Evolutionary conservation across 2,329 filamentous ascomycete species (phyloP).

Genomic region (Sphaerulina vaccinii): DNA sequence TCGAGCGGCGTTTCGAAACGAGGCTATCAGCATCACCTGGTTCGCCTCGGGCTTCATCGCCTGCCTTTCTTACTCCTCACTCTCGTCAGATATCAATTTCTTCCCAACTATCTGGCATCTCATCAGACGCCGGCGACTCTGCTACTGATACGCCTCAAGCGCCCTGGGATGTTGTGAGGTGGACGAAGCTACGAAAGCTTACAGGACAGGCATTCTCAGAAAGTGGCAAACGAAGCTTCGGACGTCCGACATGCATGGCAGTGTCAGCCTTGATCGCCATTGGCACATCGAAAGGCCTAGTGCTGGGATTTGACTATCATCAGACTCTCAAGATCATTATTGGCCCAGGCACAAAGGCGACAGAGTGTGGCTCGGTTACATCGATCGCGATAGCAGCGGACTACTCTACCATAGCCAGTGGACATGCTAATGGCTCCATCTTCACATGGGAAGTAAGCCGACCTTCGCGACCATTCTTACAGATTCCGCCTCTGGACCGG

Average conservation of each 20-base stretch:
- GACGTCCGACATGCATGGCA: constrained; percentile 81
- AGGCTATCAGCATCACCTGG: constrained; percentile 67
- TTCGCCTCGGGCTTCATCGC: constrained; percentile 70
- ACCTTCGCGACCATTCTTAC: constrained; percentile 81
- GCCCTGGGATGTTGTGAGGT: constrained; percentile 95
- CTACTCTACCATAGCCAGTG: constrained; percentile 85
- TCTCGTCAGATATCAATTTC: constrained; percentile 62
- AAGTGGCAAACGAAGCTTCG: constrained; percentile 86
- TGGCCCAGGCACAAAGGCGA: constrained; percentile 87
- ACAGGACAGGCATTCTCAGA: constrained; percentile 90
- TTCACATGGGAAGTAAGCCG: constrained; percentile 94
- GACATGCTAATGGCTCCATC: constrained; percentile 85
- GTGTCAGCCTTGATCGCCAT: constrained; percentile 86
- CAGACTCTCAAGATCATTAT: constrained; percentile 93
- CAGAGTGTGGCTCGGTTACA: constrained; percentile 86
- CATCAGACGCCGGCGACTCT: constrained; percentile 61
- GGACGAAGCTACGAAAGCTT: constrained; percentile 90
- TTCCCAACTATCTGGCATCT: constrained; percentile 60
- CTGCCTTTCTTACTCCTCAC: constrained; percentile 71
- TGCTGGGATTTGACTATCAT: constrained; percentile 95
- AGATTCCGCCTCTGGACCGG: constrained; percentile 74
- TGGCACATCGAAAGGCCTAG: constrained; percentile 90
- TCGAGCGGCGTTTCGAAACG: constrained; percentile 91
- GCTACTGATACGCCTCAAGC: constrained; percentile 58
- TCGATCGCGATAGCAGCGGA: constrained; percentile 89